Percentiles rank a stretch among this genome's conserved stretches.
Evolutionary conservation across 2,329 filamentous ascomycete genomes (phyloP).

Genomic region (Aspergillus niger): DNA sequence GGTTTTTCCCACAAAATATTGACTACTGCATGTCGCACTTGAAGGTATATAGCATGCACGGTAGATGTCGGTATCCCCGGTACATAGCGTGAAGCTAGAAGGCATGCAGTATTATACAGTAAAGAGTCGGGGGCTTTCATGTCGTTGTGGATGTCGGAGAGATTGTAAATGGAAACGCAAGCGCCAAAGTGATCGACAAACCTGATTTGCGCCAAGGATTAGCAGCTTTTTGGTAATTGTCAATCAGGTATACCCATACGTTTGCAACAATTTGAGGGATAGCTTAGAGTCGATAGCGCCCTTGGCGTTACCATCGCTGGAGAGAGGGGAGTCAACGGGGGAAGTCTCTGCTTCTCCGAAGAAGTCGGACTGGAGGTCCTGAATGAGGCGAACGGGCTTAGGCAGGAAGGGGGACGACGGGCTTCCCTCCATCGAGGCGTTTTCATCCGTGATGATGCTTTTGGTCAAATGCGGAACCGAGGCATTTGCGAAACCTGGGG

Average conservation of each 20-base stretch:
- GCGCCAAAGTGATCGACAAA: conserved; percentile 37
- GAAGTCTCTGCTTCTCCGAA: conserved; percentile 30
- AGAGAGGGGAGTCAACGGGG: conserved; percentile 25
- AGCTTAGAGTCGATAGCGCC: conserved; percentile 35
- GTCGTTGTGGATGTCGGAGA: conserved; percentile 30
- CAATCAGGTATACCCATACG: conserved; percentile 22
- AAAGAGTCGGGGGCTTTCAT: conserved; percentile 29
- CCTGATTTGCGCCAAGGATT: conserved; percentile 17
- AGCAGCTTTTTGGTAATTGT: background rate
- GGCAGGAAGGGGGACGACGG: conserved; percentile 26
- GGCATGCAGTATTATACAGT: conserved; percentile 37
- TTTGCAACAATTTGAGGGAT: conserved; percentile 34
- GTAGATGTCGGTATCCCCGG: conserved; percentile 33
- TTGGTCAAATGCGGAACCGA: conserved; percentile 22
- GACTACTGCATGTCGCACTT: conserved; percentile 34
- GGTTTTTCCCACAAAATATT: conserved; percentile 34
- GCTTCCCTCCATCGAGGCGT: conserved; percentile 23
- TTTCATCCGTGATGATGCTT: conserved; percentile 29
- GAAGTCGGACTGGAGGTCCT: conserved; percentile 36
- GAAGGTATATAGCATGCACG: conserved; percentile 33
- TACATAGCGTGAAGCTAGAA: conserved; percentile 37
- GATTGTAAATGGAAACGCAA: conserved; percentile 34
- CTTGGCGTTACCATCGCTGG: conserved; percentile 31
- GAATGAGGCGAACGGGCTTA: conserved; percentile 36
- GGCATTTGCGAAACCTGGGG: conserved; percentile 23